Conservation (phyloP, 78 protist genomes). For the Dictyostelium brefeldianum region DNA sequence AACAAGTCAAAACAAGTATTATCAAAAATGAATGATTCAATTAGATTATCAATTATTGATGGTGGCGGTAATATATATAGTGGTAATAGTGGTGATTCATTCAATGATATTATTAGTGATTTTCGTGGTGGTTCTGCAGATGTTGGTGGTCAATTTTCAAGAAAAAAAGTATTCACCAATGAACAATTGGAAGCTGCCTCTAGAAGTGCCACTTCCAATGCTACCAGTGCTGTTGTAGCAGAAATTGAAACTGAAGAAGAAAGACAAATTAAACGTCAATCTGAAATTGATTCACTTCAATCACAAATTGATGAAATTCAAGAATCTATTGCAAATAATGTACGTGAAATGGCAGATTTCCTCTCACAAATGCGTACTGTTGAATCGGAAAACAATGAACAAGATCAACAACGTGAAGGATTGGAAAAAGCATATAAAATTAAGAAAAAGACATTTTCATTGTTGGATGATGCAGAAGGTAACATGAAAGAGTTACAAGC, state of each 20-base stretch:
- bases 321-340: not conserved
- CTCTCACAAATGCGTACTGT: conserved; percentile 31
- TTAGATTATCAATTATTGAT: conserved; percentile 36
- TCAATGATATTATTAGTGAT: not conserved
- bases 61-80: not conserved
- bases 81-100: not conserved
- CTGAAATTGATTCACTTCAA: conserved; percentile 71
- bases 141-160: conserved; percentile 49
- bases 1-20: conserved; percentile 11
- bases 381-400: conserved; percentile 59
- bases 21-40: conserved; percentile 32
- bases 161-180: conserved; percentile 70
- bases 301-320: not conserved
- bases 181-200: conserved; percentile 16
- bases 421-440: conserved; percentile 79
- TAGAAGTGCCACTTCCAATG: not conserved
- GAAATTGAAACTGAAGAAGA: conserved; percentile 75
- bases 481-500: conserved; percentile 59
- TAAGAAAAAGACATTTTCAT: conserved; percentile 78
- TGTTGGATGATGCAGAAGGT: conserved; percentile 84
- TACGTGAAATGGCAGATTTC: conserved; percentile 28
- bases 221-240: not conserved
- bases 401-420: conserved; percentile 49
- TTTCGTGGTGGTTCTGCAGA: conserved; percentile 25
- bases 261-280: conserved; percentile 49